phyloP scores from a whole-genome alignment of 257 asterid genomes.

The Fraxinus pennsylvanica region DNA sequence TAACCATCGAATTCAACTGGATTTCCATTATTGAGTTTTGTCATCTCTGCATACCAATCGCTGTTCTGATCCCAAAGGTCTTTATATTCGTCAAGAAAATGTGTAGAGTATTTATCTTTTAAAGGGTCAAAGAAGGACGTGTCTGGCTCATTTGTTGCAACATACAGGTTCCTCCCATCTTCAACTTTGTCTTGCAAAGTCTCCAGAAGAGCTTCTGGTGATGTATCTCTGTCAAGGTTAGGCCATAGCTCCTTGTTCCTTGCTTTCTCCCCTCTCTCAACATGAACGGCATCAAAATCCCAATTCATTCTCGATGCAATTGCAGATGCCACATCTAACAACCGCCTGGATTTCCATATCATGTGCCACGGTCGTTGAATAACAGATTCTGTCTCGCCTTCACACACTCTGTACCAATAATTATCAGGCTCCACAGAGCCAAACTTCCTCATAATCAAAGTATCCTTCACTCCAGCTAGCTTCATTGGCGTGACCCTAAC shows the following conservation, averaged over 20 bases:
- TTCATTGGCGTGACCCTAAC: slow-evolving; percentile 51
- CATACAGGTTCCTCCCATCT: slow-evolving; percentile 60
- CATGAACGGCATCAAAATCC: slow-evolving; percentile 65
- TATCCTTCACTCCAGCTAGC: slow-evolving; percentile 41
- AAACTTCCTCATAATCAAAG: slow-evolving; percentile 63
- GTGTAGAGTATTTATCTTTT: slow-evolving; percentile 63
- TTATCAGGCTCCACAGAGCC: slow-evolving; percentile 69
- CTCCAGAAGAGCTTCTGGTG: slow-evolving; percentile 56
- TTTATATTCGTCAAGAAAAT: slow-evolving; percentile 56
- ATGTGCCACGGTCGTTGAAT: slow-evolving; percentile 59
- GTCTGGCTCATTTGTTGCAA: slow-evolving; percentile 56
- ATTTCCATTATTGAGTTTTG: slow-evolving; percentile 53
- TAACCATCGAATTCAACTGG: slow-evolving; percentile 71
- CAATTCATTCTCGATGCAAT: slow-evolving; percentile 62
- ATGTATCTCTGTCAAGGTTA: slow-evolving; percentile 62
- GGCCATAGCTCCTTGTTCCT: slow-evolving; percentile 63
- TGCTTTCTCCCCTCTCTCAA: slow-evolving; percentile 69
- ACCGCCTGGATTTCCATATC: slow-evolving; percentile 61
- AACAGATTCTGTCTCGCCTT: slow-evolving; percentile 57
- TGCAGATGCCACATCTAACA: slow-evolving; percentile 55
- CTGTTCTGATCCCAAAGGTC: slow-evolving; percentile 62
- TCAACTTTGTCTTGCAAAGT: slow-evolving; percentile 49
- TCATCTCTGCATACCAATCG: slow-evolving; percentile 61
- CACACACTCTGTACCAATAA: slow-evolving; percentile 70
- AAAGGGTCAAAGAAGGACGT: slow-evolving; percentile 54